Conservation (phyloP, 2,329 filamentous ascomycete species). For the Onygenales sp. region DNA sequence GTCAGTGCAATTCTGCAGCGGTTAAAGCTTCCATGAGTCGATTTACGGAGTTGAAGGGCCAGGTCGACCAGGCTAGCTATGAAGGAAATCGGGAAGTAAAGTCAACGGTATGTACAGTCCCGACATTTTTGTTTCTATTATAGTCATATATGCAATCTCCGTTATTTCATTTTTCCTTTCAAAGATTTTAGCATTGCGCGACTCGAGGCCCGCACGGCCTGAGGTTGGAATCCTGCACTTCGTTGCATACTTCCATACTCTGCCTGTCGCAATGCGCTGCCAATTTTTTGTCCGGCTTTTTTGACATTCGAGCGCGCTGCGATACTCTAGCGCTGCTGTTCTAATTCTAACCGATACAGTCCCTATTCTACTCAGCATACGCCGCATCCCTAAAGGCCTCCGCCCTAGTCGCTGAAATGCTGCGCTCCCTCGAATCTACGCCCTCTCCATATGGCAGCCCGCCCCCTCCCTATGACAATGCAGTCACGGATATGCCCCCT, state of each 20-base stretch:
- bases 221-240: neutral
- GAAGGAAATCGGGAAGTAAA: neutral
- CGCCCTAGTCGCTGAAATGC: slow-evolving; percentile 8
- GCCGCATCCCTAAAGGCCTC: slow-evolving; percentile 7
- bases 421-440: slow-evolving; percentile 1
- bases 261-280: neutral
- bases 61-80: neutral
- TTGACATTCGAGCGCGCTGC: neutral
- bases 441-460: slow-evolving; percentile 3
- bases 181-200: neutral
- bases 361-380: slow-evolving; percentile 2
- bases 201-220: neutral
- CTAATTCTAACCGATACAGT: slow-evolving; percentile 6
- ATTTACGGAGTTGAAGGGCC: neutral
- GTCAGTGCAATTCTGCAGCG: neutral
- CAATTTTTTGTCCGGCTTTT: neutral
- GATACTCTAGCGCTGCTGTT: neutral
- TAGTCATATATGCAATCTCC: neutral
- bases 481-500: slow-evolving; percentile 10
- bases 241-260: neutral
- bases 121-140: neutral
- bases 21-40: neutral
- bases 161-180: neutral
- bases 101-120: neutral
- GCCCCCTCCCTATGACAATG: slow-evolving; percentile 11